Evolutionary conservation across 1,284 basidiomycete species (phyloP), one percentile per base, ranked within the genome.

Genomic region (Cryptococcus sp.): DNA sequence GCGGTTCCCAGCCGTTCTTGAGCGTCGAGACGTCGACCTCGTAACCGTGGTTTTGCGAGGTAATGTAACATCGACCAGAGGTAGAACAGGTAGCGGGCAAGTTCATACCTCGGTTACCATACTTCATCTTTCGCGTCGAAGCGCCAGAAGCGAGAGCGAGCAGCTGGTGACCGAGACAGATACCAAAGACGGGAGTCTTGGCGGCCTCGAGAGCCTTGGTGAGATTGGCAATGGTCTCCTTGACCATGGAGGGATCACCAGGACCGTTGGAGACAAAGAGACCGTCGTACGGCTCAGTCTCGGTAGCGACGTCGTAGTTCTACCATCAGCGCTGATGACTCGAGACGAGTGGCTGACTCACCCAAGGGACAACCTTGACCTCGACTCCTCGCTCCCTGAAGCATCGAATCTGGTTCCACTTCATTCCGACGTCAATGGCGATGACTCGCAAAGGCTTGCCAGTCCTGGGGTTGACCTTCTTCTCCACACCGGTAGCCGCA

Each of bases 351-450:
- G 16, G 31, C 31, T 16, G 23, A 62, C 65, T 63, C 47, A 69
- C 71, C 92, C 93, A 98, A 34, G 95, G 94, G 4, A 98, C 89
- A 47, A 97, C 91, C 75, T 97, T 95, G 69, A 98, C 79, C 73
- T 98, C 91, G 45, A 97, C 82, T 47, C 95, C 94, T 41, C 95
- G 87, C 47, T 84, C 80, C 45, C 83, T 85, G 76, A 99, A 97
- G 78, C 94, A 99, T 40, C 95, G 83, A 62, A 98, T 94, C 75
- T 98, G 95, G 76, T 98, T 98, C 77, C 86, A 94, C 76, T 99
- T 99, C 88, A 98, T 97, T 37, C 95, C 95, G 47, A 98, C 93
- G 72, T 99, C 95, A 50, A 98, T 77, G 4, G 90, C 90, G 21
- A 98, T 68, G 43, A 99, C 81, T 54, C 95, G 86, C 33, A 98